Base-by-base conservation (phyloP, 2,329 filamentous ascomycete species). In the Didymella segeticola region DNA sequence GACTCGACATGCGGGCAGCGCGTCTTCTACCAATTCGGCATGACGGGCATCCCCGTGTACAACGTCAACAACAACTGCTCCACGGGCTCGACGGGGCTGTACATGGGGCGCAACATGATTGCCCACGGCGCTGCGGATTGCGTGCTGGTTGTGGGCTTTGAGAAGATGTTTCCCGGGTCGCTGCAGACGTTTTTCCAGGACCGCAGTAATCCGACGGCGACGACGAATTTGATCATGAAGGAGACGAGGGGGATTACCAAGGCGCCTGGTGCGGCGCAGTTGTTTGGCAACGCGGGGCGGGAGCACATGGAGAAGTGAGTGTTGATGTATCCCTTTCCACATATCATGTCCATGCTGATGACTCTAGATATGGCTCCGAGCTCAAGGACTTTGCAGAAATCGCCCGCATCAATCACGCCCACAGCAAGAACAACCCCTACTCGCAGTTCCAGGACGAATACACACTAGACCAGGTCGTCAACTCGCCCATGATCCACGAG, bases 61-160 rank as follows among this genome's bases (percentile, higher is more conserved):
- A 98, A 98, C 71, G 91, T 96, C 71, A 98, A 97, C 84, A 98
- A 98, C 83, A 97, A 97, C 81, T 98, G 93, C 82, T 91, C 90
- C 4, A 98, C 93, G 0, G 95, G 93, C n/a, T 92, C 89, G 4
- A 96, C 93, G 0, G 95, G 93, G 8, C 80, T 98, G 53, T 87
- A 88, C 71, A 89, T 98, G 83, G 95, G 84, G 2, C 83, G 92
- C 27, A 91, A 88, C 47, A 83, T 96, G 73, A 87, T 97, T 66
- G 82, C 86, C 6, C 83, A 90, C 65, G 93, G 93, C 27, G 90
- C 86, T 12, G 90, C 91, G 1, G 90, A 96, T 76, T 96, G 91
- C 72, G 86, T 96, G 17, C 80, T 98, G 56, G 93, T 98, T 1
- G 86, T 98, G 17, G 95, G 93, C 4, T 98, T 98, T 68, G 95